Base-by-base conservation (phyloP, 1,139 yeast genomes). In the Yamadazyma triangularis region DNA sequence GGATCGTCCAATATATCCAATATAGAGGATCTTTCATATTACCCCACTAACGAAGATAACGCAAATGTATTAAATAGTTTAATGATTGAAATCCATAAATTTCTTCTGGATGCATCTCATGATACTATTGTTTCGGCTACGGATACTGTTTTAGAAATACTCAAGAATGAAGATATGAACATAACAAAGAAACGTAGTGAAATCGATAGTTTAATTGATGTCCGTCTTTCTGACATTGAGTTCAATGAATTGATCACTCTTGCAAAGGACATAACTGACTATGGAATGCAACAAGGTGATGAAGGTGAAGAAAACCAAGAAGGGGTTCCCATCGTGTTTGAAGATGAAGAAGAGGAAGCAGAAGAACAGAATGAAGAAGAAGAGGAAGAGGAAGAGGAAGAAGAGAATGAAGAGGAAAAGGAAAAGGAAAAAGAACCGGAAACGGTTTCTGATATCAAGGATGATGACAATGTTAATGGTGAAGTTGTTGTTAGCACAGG, bases 91-190 rank as follows among this genome's bases (percentile, higher is more conserved):
- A 50, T 23, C 44, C 64, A 28, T 56, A 53, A 26, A 33, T 50
- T 18, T 55, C 53, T 44, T 61, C 57, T 68, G 2, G 74, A 68
- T 34, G 50, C 67, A 12, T 52, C 62, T 25, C 73, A 65, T 35
- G 68, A 60, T 24, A 64, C 63, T n/a, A 56, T 67, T n/a, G 47
- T 64, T 28, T 73, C 80, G 1, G 70, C 77, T 8, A 77, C 93
- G 2, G 96, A 88, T 49, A 64, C 82, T 5, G 52, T 83, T 1
- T 53, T 88, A 25, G 80, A 75, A 38, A 56, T 71, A 0, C 52
- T 88, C 35, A 81, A 80, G 47, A 68, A 66, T 32, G 79, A 69
- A 7, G 51, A 47, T 8, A 24, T 38, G 12, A 25, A 50, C 34
- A 29, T 47, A 36, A 25, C 39, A 8, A 50, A 45, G 12, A 36